Evolutionary conservation across 306 rosid species (phyloP).

Genomic region (Cajanus cajan): DNA sequence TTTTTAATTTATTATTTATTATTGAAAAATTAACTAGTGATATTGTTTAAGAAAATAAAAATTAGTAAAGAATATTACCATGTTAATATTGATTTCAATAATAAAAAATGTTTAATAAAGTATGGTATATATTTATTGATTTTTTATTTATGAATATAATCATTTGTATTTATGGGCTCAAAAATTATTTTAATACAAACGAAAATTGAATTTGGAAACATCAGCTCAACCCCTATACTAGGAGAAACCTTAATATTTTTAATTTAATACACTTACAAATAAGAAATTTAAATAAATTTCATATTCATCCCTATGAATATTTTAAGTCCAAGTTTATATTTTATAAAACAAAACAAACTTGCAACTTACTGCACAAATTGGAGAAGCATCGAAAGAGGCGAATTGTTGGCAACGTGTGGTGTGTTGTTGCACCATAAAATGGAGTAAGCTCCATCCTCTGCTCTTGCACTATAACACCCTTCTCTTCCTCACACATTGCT

Average conservation of each 20-base stretch:
- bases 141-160: no score
- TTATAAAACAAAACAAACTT: background rate
- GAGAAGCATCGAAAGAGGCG: background rate
- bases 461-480: background rate
- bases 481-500: background rate
- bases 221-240: no score
- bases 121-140: background rate
- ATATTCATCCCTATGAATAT: background rate
- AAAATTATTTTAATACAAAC: no score
- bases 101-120: background rate
- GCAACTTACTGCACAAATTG: background rate
- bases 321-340: background rate
- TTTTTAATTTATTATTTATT: background rate
- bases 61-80: background rate
- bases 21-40: no score
- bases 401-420: background rate
- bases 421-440: slow-evolving; percentile 36
- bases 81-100: background rate
- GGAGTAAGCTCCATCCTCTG: background rate
- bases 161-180: no score
- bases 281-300: background rate
- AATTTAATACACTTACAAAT: background rate
- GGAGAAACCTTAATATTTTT: no score
- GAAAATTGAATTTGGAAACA: no score
- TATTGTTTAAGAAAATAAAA: background rate